Conservation (phyloP, 139 green algal species). For the Chlorella sp. region DNA sequence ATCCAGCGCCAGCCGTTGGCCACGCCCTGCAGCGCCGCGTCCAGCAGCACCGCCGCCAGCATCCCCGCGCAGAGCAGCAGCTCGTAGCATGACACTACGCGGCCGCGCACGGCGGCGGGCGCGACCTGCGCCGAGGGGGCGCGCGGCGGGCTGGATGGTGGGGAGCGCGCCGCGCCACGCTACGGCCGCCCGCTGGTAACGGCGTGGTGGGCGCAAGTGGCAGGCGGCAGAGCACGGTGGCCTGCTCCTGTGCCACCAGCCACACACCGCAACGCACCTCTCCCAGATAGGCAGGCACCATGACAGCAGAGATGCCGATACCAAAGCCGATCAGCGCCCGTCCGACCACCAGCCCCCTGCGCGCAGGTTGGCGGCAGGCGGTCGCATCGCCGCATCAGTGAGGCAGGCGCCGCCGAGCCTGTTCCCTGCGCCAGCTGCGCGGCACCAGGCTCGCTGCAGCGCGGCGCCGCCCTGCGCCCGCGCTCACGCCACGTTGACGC, state of each 20-base stretch:
- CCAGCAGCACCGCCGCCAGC: slow-evolving; percentile 60
- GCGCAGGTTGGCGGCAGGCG: not conserved
- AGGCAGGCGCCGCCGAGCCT: no score
- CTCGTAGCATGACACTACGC: slow-evolving; percentile 72
- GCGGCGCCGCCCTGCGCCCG: not conserved
- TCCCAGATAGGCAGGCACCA: slow-evolving; percentile 83
- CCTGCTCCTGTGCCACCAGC: not conserved
- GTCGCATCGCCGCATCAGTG: not conserved
- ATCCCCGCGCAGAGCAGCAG: slow-evolving; percentile 82
- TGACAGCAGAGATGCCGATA: slow-evolving; percentile 76
- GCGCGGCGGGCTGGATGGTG: no score
- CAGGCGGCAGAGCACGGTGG: no score
- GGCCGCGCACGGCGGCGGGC: slow-evolving; percentile 46
- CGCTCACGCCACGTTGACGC: slow-evolving; percentile 45
- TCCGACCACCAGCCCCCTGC: slow-evolving; percentile 68
- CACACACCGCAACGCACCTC: slow-evolving; percentile 51
- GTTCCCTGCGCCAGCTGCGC: no score
- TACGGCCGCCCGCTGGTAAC: no score
- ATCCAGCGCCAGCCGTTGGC: slow-evolving; percentile 66
- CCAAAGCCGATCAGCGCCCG: slow-evolving; percentile 74
- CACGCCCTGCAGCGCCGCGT: slow-evolving; percentile 57
- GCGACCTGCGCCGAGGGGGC: no score
- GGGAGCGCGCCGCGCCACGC: no score
- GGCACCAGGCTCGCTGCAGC: not conserved
- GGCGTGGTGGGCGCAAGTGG: no score